These are phyloP conservation scores for Shiraia sp. DNA, from an alignment of 2,329 filamentous ascomycete genomes.

Conservation along the genomic window DNA sequence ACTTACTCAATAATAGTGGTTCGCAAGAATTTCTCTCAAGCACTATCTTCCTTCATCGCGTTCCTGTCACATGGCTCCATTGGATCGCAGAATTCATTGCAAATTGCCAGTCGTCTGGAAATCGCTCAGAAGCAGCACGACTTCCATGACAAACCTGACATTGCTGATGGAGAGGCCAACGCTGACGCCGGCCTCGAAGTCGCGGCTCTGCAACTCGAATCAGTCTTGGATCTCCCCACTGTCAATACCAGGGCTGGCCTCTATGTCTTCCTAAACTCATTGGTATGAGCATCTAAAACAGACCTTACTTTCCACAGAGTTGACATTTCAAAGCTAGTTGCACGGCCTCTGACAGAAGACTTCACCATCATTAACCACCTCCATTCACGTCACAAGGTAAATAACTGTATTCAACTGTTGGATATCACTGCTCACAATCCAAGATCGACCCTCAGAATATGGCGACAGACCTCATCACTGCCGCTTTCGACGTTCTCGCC, in stretches of 20 bases:
- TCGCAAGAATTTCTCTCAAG: slow-evolving; percentile 37
- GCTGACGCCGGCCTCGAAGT: slow-evolving; percentile 46
- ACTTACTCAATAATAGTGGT: slow-evolving; percentile 18
- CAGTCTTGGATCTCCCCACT: slow-evolving; percentile 67
- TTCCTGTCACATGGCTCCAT: slow-evolving; percentile 60
- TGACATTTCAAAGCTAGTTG: slow-evolving; percentile 68
- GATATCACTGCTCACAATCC: slow-evolving; percentile 31
- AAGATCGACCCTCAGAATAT: slow-evolving; percentile 77
- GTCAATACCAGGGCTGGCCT: slow-evolving; percentile 79
- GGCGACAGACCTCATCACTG: slow-evolving; percentile 80
- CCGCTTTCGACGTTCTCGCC: slow-evolving; percentile 86
- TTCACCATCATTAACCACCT: slow-evolving; percentile 76
- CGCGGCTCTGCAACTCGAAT: slow-evolving; percentile 56
- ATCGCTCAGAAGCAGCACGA: slow-evolving; percentile 47
- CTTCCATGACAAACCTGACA: slow-evolving; percentile 49
- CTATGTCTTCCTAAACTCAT: slow-evolving; percentile 82
- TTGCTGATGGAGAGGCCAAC: slow-evolving; percentile 47
- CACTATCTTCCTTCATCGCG: slow-evolving; percentile 38
- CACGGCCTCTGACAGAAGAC: slow-evolving; percentile 83
- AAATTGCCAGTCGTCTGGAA: slow-evolving; percentile 45
- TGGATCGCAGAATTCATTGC: slow-evolving; percentile 57
- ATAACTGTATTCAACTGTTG: not conserved
- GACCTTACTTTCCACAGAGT: slow-evolving; percentile 5
- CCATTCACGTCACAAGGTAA: slow-evolving; percentile 79
- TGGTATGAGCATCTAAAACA: slow-evolving; percentile 62